Base-by-base conservation (phyloP, 2,329 filamentous ascomycete species). In the Ophiostoma piceae region DNA sequence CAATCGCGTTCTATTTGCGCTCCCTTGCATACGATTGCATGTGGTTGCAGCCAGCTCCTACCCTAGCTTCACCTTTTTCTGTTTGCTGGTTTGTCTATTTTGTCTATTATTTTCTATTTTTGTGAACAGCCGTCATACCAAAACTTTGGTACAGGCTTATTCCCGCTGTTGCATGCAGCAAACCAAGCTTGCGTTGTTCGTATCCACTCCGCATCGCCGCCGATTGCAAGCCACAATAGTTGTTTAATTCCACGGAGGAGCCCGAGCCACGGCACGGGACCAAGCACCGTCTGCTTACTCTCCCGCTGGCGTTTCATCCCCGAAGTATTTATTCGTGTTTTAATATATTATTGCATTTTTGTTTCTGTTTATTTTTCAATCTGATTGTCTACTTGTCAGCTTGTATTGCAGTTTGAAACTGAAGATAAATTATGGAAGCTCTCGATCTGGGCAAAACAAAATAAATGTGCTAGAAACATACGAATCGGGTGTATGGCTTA, bases 241-340 rank as follows among this genome's bases (percentile, higher is more conserved):
- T 1, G 14, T 3, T 32, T 60, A 16, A 32, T 32, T 19, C 4
- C 2, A 62, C 37, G 26, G 37, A 11, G 29, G 39, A 43, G 26
- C 65, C 66, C 41, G 66, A 67, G 29, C 66, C 54, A 39, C 8
- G 54, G 54, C 37, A 35, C 43, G n/a, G 69, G 66, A 65, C 35
- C 37, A 11, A 29, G 51, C 26, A 51, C 35, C 35, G 43, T 8
- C 39, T 39, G 66, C 29, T 64, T 67, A 39, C 2, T 35, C 26
- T 62, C 51, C 32, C 37, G 16, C 19, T 26, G 35, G 43, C 47
- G 51, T 57, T 57, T 57, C 51, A 57, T 57, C 51, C 9, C 51
- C 11, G 6, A 43, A 2, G 26, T 4, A 62, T 35, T 12, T n/a
- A 12, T 9, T 57, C 7, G 54, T 26, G 9, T 39, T 19, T 12